phyloP scores from a whole-genome alignment of 345 rosid species.

The Arabis hirsuta region DNA sequence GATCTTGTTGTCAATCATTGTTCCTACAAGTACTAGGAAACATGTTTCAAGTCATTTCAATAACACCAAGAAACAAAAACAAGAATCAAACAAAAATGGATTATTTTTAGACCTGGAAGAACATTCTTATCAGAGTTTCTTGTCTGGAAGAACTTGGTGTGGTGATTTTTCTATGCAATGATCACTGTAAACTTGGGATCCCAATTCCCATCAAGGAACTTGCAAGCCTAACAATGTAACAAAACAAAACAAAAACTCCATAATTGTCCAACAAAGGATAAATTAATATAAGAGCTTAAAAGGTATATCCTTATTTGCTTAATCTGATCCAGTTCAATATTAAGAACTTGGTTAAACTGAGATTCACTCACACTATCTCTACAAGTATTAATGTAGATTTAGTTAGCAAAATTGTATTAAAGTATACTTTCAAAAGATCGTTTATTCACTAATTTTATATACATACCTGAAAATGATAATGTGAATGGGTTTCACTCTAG shows the following conservation, averaged over 20 bases:
- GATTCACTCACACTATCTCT: constrained; percentile 97
- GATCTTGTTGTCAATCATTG: constrained; percentile 63
- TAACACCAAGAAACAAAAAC: too few relatives aligned
- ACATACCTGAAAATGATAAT: constrained; percentile 76
- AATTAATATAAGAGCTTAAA: constrained; percentile 9
- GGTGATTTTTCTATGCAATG: constrained; percentile 84
- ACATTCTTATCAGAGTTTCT: constrained; percentile 69
- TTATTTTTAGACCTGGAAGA: constrained; percentile 56
- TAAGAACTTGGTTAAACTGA: constrained; percentile 77
- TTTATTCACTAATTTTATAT: neutral
- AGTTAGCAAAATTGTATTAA: neutral
- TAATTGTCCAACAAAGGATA: neutral
- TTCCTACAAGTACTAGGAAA: constrained; percentile 48
- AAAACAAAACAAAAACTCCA: neutral
- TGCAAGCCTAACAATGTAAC: constrained; percentile 73
- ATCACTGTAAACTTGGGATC: constrained; percentile 70
- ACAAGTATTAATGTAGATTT: neutral
- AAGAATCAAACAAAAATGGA: neutral
- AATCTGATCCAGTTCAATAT: constrained; percentile 76
- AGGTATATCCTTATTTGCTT: constrained; percentile 51
- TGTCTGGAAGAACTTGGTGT: constrained; percentile 77
- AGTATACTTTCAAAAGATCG: constrained; percentile 14
- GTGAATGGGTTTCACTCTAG: constrained; percentile 71
- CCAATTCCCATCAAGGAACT: constrained; percentile 69
- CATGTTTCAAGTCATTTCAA: constrained; percentile 10